Conservation (phyloP, 257 asterid genomes). For the Penstemon eatonii region DNA sequence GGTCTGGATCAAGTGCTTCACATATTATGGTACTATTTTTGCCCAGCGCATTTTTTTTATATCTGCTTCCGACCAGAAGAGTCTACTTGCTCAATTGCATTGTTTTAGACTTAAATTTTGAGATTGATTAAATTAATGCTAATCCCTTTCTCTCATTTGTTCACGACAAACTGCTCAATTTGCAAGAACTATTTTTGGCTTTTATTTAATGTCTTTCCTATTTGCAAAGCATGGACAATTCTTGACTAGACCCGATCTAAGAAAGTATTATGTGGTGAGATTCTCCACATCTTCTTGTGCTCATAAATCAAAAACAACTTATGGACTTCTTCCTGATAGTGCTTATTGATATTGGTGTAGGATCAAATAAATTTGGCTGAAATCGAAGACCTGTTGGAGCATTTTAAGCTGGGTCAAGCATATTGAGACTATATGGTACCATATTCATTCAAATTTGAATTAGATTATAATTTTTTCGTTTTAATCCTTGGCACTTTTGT, state of each 20-base stretch:
- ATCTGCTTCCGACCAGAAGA: slow-evolving; percentile 17
- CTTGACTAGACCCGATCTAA: no score
- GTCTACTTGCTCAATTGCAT: not conserved
- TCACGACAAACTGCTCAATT: no score
- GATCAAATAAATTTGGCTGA: slow-evolving; percentile 87
- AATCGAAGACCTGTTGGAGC: slow-evolving; percentile 76
- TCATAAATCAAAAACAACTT: slow-evolving; percentile 8
- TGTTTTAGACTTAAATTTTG: no score
- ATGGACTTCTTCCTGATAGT: slow-evolving; percentile 30
- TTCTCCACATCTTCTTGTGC: slow-evolving; percentile 3
- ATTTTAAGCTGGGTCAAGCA: slow-evolving; percentile 66
- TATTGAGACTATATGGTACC: slow-evolving; percentile 16
- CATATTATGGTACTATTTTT: slow-evolving; percentile 78
- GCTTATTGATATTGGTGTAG: slow-evolving; percentile 49
- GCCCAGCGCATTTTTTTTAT: slow-evolving; percentile 6
- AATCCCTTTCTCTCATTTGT: no score
- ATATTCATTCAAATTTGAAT: not conserved
- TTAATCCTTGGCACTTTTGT: slow-evolving; percentile 4
- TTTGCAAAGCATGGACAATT: no score
- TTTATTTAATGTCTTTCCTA: no score
- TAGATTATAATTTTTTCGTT: not conserved
- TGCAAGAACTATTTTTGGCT: no score
- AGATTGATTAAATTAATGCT: no score
- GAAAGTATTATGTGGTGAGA: no score
- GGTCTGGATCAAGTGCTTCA: slow-evolving; percentile 91